Base-by-base conservation (phyloP, 192 early-diverging fungal genomes). In the Chytriomyces hyalinus region DNA sequence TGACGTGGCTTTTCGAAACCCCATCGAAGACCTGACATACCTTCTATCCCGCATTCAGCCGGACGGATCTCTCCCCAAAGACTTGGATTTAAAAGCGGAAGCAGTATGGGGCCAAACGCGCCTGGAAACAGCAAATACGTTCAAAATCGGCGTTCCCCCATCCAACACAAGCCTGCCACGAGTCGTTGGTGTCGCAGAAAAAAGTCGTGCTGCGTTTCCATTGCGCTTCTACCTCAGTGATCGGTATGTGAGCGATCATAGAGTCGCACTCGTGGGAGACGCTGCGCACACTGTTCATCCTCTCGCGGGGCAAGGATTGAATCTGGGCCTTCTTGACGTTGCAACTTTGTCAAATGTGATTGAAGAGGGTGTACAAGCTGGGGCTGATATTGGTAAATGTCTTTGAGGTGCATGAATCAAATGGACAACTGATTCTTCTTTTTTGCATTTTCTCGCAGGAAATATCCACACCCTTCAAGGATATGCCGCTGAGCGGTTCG, bases 281-380 rank as follows among this genome's bases (percentile, higher is more conserved):
- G 95, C 97, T 22, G 97, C 96, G 22, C 97, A 99, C 81, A 89
- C 93, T 0, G 91, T 97, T 60, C 96, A 99, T 78, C 97, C 97
- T 46, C 87, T 98, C 69, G 97, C 96, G 8, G 97, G 97, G 6
- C 97, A 97, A 84, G 97, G 97, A 10, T 84, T 99, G 36, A 99
- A 99, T 82, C 89, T 97, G 80, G 97, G 96, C 3, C 78, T 99
- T 5, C 86, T 90, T 15, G 97, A 99, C 82, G 93, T 93, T 0
- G 87, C 92, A 76, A 84, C 87, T 49, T 82, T 99, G 20, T 80
- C 88, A 0, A 76, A 83, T 20, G 83, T 91, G 6, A 78, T 99
- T 36, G 86, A 86, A 59, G 79, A 87, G 22, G 94, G 92, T 2
- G 78, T 91, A 15, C 70, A 77, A 5, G 87, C 87, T 0, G 97